Base-by-base conservation (phyloP, 352 stramenopile genomes). In the Thalassiosira ordinaria region DNA sequence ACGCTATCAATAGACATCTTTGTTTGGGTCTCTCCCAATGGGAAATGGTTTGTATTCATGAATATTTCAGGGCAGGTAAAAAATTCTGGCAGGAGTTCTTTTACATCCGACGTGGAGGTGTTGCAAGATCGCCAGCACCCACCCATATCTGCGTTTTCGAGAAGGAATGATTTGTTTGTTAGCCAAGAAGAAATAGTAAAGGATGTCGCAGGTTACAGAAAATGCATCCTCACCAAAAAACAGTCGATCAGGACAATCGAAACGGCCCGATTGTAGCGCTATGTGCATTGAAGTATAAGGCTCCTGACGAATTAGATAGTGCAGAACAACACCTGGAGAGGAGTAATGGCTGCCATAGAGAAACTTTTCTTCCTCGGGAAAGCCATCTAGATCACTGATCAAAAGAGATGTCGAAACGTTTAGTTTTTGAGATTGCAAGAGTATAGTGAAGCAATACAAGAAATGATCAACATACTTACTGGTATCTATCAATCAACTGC, bases 21-120 rank as follows among this genome's bases (percentile, higher is more conserved):
- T 56, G 72, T 86, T 87, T 98, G 95, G 29, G 94, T 94, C 18
- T 87, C 91, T 2, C 98, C 98, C 61, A 99, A 96, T 13, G 96
- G 94, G 24, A 97, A 95, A 4, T 95, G 74, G 74, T 99, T 99
- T 9, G 92, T 89, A 80, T 99, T 99, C 46, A 96, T 80, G 33
- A 99, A 94, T 63, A 99, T 98, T 66, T 97, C 94, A 13, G 96
- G 95, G 29, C 96, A 89, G 22, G 82, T 93, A 76, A 97, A 99
- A 57, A 99, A 98, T 85, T 99, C 98, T 27, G 97, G 97, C 16
- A 98, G 98, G 11, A 99, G 88, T 75, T 99, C 98, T 84, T 99
- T 99, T 14, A 99, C 96, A 80, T 99, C 97, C 68, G 97, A 96
- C 60, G 97, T 97, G n/a, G 57, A 72, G 39, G 74, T 76, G 63